Base-by-base conservation (phyloP, 2,329 filamentous ascomycete species). In the Phialophora verrucosa region DNA sequence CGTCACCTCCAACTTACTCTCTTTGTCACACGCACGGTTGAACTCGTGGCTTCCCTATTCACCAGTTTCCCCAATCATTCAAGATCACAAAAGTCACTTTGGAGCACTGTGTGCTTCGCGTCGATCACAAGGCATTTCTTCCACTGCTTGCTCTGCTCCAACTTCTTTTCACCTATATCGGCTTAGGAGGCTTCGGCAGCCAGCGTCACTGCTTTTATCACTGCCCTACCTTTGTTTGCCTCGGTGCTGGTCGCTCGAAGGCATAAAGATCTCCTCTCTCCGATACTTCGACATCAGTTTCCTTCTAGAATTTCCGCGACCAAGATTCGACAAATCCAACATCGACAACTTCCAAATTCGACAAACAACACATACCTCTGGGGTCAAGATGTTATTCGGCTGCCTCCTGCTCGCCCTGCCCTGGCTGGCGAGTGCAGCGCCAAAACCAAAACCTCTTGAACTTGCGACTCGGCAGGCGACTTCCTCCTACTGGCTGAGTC, bases 401-500 rank as follows among this genome's bases (percentile, higher is more conserved):
- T 55, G 60, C 51, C 55, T 63, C 23, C 50, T 70, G 32, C 49
- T 67, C 32, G 35, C 64, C 20, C 54, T 67, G 10, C 62, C 66
- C 29, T 69, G 64, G 62, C 59, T 67, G 4, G 59, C 59, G 29
- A 50, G 44, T 6, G 64, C 64, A 27, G 51, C 57, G 38, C 69
- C 69, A 6, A 62, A 27, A 56, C 63, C 58, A 11, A 47, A 49
- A 5, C 50, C 57, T 31, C 11, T 42, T 5, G 47, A 60, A 47
- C n/a, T 67, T 4, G 25, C 64, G 44, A 35, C 59, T 53, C 68
- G 68, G 44, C 69, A 69, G 38, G 63, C 59, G 7, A n/a, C 63
- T 23, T 70, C 69, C 20, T 61, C 65, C 14, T 95, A 90, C 83
- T 96, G 92, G 92, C 78, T 95, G 64, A 83, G 86, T 42, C 82